Percentiles rank a stretch among this genome's conserved stretches.
Conservation (phyloP, 2,329 filamentous ascomycete genomes). For the Colletotrichum acutatum region DNA sequence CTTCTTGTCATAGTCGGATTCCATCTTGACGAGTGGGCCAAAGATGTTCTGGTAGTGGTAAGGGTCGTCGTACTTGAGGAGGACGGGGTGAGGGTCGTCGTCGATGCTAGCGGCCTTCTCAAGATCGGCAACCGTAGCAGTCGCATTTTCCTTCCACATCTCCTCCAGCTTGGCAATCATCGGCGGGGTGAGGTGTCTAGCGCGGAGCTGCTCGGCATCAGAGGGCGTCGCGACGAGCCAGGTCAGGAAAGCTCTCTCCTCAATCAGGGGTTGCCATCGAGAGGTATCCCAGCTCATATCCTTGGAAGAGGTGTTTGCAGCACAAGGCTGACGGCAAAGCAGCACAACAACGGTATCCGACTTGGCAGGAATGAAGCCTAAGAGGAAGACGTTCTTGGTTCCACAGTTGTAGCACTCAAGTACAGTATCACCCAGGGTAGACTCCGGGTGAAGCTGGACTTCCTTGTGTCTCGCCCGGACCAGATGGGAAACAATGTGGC, state of each 20-base stretch:
- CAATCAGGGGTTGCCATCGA: constrained; percentile 96
- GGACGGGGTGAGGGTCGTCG: constrained; percentile 92
- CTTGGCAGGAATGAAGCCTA: constrained; percentile 98
- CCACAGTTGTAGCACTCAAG: constrained; percentile 99
- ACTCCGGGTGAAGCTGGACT: constrained; percentile 94
- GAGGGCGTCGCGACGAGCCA: constrained; percentile 93
- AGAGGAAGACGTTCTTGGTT: constrained; percentile 97
- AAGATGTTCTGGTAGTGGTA: constrained; percentile 99
- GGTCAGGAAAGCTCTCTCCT: constrained; percentile 92
- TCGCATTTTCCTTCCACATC: constrained; percentile 96
- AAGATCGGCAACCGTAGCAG: constrained; percentile 87
- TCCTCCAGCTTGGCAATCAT: constrained; percentile 97
- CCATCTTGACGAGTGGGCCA: constrained; percentile 97
- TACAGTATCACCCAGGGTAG: constrained; percentile 92
- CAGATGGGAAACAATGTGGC: constrained; percentile 97
- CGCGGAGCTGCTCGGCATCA: constrained; percentile 95
- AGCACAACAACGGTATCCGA: constrained; percentile 98
- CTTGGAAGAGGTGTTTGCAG: constrained; percentile 93
- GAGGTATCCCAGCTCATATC: constrained; percentile 99
- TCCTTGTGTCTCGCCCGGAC: constrained; percentile 98
- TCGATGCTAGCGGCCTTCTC: constrained; percentile 93
- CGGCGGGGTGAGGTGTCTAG: constrained; percentile 90
- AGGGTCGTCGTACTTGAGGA: constrained; percentile 94
- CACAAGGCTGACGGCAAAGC: constrained; percentile 95
- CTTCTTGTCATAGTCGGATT: constrained; percentile 99